Percentiles rank a stretch among this genome's conserved stretches.
These are phyloP conservation scores for Scheffersomyces amazonensis DNA, from an alignment of 805 yeast genomes.

Conservation along the genomic window DNA sequence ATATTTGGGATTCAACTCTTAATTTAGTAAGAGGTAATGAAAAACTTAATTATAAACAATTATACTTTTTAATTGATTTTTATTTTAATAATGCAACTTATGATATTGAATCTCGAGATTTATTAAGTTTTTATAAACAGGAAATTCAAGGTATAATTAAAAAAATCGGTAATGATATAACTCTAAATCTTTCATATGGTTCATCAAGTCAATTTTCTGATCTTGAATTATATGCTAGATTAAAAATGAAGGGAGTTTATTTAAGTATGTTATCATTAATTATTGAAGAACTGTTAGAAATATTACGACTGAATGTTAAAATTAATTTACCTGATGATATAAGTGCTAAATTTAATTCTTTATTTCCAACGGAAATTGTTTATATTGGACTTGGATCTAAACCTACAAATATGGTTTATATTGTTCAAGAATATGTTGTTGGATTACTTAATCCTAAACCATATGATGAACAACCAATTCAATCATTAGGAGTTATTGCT, in stretches of 20 bases:
- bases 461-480: constrained; percentile 1
- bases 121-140: constrained; percentile 21
- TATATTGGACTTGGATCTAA: constrained; percentile 12
- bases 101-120: constrained; percentile 18
- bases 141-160: constrained; percentile 19
- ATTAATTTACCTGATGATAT: constrained; percentile 7
- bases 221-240: constrained; percentile 11
- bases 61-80: constrained; percentile 27
- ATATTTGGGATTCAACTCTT: constrained; percentile 24
- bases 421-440: constrained; percentile 11
- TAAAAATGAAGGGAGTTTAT: constrained; percentile 23
- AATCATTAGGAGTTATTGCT: constrained; percentile 16
- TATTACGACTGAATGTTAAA: constrained; percentile 10
- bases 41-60: constrained; percentile 16
- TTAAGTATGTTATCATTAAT: constrained; percentile 28
- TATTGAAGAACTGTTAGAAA: constrained; percentile 27
- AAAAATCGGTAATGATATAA: constrained; percentile 13
- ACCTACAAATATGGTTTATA: constrained; percentile 7
- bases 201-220: constrained; percentile 2
- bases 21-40: constrained; percentile 15
- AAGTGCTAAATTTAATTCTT: constrained; percentile 10
- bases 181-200: constrained; percentile 4
- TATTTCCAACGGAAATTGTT: constrained; percentile 23
- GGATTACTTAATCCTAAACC: constrained; percentile 1
- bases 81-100: constrained; percentile 18